Evolutionary conservation across 768 basidiomycete species (phyloP).

Genomic region (Hericium coralloides): DNA sequence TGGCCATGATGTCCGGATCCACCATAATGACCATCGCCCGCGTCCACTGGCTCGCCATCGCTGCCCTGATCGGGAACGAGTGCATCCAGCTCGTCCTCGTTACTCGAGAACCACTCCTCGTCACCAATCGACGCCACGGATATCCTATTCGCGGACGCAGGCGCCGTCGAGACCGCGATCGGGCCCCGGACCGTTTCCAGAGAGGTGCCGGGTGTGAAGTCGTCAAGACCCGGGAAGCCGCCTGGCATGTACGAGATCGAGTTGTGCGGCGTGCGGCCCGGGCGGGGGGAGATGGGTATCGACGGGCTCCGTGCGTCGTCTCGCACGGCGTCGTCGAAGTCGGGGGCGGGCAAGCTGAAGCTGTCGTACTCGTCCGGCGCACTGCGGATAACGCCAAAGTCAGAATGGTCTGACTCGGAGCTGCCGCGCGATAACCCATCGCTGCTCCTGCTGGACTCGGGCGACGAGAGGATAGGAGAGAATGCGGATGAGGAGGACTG

Average conservation of each 20-base stretch:
- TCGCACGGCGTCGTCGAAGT: neutral
- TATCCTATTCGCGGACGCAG: slow-evolving; percentile 6
- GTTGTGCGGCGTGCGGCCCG: neutral
- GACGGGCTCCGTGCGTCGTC: too few relatives aligned
- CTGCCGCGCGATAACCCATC: neutral
- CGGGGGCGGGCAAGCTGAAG: neutral
- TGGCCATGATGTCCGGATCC: neutral
- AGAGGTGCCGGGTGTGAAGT: slow-evolving; percentile 37
- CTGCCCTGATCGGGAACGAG: neutral
- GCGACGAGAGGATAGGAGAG: slow-evolving; percentile 20
- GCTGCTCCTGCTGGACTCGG: slow-evolving; percentile 1
- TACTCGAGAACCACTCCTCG: slow-evolving; percentile 5
- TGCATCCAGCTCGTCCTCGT: neutral
- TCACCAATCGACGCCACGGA: slow-evolving; percentile 7
- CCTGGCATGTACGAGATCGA: slow-evolving; percentile 5
- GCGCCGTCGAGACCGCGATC: slow-evolving; percentile 1
- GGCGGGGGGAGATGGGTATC: neutral
- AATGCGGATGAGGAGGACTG: slow-evolving; percentile 21
- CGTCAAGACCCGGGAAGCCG: slow-evolving; percentile 12
- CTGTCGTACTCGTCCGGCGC: neutral
- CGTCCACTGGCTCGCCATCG: neutral
- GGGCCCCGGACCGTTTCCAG: slow-evolving; percentile 33
- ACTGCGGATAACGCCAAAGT: too few relatives aligned
- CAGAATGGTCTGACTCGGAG: neutral
- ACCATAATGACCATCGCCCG: neutral